Evolutionary conservation across 1,284 basidiomycete species (phyloP), one percentile per base, ranked within the genome.

Genomic region (Trametes hirsuta): DNA sequence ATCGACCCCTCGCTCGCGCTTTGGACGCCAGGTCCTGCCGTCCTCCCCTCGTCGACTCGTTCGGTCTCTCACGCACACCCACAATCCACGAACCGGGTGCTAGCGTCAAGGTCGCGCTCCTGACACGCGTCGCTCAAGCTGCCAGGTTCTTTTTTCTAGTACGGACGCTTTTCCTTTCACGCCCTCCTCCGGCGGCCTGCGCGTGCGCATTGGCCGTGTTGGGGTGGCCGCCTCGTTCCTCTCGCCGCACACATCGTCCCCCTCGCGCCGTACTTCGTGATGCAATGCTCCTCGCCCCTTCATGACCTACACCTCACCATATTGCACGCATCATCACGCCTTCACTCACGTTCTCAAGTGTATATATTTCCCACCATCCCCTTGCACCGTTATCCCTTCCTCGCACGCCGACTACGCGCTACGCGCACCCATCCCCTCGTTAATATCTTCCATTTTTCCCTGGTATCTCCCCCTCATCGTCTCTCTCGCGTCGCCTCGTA

Each of bases 151-250:
- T 73, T 77, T 77, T 73, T 78, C 75, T 73, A 71, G 79, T 75
- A 86, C 85, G 86, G 87, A 89, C 87, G 85, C 86, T 83, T 74
- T 84, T 83, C 74, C 74, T 77, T 85, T 82, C 81, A 83, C 65
- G 81, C 72, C 70, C 64, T 63, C 65, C 77, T 30, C 68, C 68
- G 63, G 66, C 68, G 65, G 62, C 63, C 50, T 44, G 57, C 51
- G 53, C 49, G 41, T 48, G 49, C 50, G 24, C 50, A 41, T 15
- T 51, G 68, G 56, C 52, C 58, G 58, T 56, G 58, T 41, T 18
- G 41, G 65, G 62, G 58, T 54, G 68, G 61, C 66, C 55, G 71
- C 70, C 69, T 72, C 59, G 41, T 68, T 66, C 69, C 69, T 49
- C 46, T 71, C 66, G 64, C 58, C 70, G 47, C 39, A 64, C 63